Base-by-base conservation (phyloP, 2,329 filamentous ascomycete species). In the Verticillium albo-atrum region DNA sequence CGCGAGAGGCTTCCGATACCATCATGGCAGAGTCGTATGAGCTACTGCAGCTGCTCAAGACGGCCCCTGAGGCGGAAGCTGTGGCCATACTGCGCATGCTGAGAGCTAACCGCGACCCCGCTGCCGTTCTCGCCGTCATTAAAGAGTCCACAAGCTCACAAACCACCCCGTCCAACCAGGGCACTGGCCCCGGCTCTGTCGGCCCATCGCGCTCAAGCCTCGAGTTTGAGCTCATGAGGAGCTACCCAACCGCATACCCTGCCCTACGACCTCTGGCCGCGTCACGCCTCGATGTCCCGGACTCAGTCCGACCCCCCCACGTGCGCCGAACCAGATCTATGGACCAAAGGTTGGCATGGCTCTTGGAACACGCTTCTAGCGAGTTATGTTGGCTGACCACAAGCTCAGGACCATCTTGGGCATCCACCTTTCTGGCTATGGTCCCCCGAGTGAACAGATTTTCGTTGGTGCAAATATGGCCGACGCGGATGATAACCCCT, bases 141-240 rank as follows among this genome's bases (percentile, higher is more conserved):
- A 65, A 57, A 15, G 62, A 62, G 2, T 54, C 54, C 51, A 28
- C 42, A 23, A 50, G 42, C 42, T 50, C 42, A 10, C n/a, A 50
- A 10, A n/a, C 6, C 7, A 50, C 34, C 12, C 42, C 47, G 5
- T 51, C 54, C 1, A 34, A 57, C 3, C 27, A 57, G 7, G 23
- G 50, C 15, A 6, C 25, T 6, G 37, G 15, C 5, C 26, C 30
- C 15, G 30, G 50, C 20, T 35, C 32, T 25, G 34, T 35, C 35
- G 35, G 9, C 25, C 56, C 53, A 4, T 28, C 52, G n/a, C 57
- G 28, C 6, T 62, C 42, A 12, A 54, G 60, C 42, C 25, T 67
- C 6, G 65, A 66, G 23, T 59, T 61, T 12, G 68, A 70, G 35
- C 62, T 71, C 30, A 68, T 68, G 62, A 56, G 62, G 37, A 64